Evolutionary conservation across 2,329 filamentous ascomycete genomes (phyloP).

Genomic region (Aspergillus intermedius): DNA sequence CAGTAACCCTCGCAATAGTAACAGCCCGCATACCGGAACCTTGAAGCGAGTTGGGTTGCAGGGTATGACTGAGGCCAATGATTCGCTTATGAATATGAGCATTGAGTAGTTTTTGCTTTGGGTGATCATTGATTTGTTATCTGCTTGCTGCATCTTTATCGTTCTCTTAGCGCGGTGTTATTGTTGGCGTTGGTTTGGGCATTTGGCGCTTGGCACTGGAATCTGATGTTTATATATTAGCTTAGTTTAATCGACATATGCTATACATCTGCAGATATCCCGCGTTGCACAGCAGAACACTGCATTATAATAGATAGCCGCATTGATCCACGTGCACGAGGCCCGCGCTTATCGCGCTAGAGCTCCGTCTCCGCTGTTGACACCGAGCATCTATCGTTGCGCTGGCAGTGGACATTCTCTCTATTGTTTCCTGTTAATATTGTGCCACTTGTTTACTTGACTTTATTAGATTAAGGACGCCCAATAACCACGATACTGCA

Average conservation of each 20-base stretch:
- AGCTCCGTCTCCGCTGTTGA: slow-evolving; percentile 14
- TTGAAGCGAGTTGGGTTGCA: slow-evolving; percentile 68
- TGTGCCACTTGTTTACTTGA: background rate
- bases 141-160: background rate
- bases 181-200: background rate
- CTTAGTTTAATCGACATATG: slow-evolving; percentile 3
- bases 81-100: slow-evolving; percentile 93
- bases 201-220: background rate
- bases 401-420: background rate
- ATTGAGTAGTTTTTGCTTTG: slow-evolving; percentile 59
- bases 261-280: no score
- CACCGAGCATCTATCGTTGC: slow-evolving; percentile 8
- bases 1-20: slow-evolving; percentile 45
- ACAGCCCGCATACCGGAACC: slow-evolving; percentile 39
- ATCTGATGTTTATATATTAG: slow-evolving; percentile 4
- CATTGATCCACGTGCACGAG: slow-evolving; percentile 9
- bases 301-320: no score
- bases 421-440: background rate
- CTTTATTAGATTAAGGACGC: background rate
- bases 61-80: slow-evolving; percentile 92
- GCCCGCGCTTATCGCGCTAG: slow-evolving; percentile 16
- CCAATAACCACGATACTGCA: slow-evolving; percentile 12
- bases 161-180: background rate
- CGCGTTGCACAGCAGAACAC: no score
- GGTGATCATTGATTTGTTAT: background rate